Base-by-base conservation (phyloP, 2,329 filamentous ascomycete genomes). In the Cercospora sesami region DNA sequence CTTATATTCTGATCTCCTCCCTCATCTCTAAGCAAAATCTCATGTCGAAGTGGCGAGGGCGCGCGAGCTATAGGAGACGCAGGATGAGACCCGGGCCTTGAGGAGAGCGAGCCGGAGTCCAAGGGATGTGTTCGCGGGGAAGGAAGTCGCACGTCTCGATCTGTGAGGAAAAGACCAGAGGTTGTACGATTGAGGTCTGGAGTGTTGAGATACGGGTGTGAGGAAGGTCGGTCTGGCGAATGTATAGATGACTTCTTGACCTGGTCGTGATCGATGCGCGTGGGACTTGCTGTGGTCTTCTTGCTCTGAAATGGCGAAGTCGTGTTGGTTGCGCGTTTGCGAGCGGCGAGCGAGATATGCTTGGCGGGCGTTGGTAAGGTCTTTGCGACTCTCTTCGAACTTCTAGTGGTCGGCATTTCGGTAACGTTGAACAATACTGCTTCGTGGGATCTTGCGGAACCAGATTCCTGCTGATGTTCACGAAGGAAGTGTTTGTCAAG, bases 131-230 rank as follows among this genome's bases (percentile, higher is more conserved):
- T 36, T 59, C 55, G 28, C 21, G 55, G 16, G 6, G 55, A 59
- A n/a, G 30, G 55, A 5, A 59, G 28, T 36, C 55, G 55, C 55
- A 59, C 55, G 7, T 59, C 55, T 36, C 31, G 55, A 59, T 36
- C 55, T 36, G 55, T 59, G n/a, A 31, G 31, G 55, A 59, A 59
- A n/a, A 59, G 55, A 14, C 28, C 55, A 9, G 55, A 59, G 7
- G 55, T 59, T 59, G 55, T 59, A 23, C 55, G 55, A 21, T 21
- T 36, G 55, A 59, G 55, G 31, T 36, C 31, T 36, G n/a, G 28
- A 10, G 55, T 28, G 4, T 59, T 36, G 55, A 59, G 18, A 18
- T 16, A 59, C 1, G 28, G 30, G 16, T 59, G 30, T 18, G 55
- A 59, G 55, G 30, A 59, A 23, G 55, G 28, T 14, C 28, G 31